Evolutionary conservation across 176 grass and related monocot genomes (phyloP), one percentile per base, ranked within the genome.

Genomic region (Pontederia crassipes): DNA sequence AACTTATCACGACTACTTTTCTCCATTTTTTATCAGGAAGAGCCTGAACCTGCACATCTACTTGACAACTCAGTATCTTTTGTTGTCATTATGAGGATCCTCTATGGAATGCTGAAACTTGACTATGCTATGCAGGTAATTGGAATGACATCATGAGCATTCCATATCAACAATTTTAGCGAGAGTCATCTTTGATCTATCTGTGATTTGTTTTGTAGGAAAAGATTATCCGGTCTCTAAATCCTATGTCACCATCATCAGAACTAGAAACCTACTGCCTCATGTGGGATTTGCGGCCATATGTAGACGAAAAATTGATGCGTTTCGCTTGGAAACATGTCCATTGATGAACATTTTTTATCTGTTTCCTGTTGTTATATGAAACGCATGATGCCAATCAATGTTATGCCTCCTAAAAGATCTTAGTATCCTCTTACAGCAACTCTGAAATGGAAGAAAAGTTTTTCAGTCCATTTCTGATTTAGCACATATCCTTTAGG

Each of bases 251-350:
- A 62, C 48, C 82, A 12, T 72, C 68, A 4, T 46, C 57, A 0
- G 77, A 95, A 66, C 75, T 89, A 0, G 83, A 89, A 46, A 72
- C 74, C 27, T 89, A 89, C 49, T 81, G 77, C 55, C 71, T 83
- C 11, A 84, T 86, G 83, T 89, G 90, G 90, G 77, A 84, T 70
- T 56, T 95, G 62, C 64, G 69, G 2, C 90, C 86, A 0, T 89
- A 79, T 65, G 29, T 89, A 1, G 63, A 89, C 28, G 71, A 79
- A 12, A 45, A 73, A 24, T 14, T 79, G 26, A 77, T 82, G 66
- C 61, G 27, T 40, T 20, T 59, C 9, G 86, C 82, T 24, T 89
- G 82, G 82, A 77, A 70, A 74, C 61, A 49, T 17, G 49, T 79
- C 57, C 67, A 40, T 0, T 2, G 32, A 40, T 40, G 32, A 40